Conservation (phyloP, 768 basidiomycete species). For the Boletus rex-veris region DNA sequence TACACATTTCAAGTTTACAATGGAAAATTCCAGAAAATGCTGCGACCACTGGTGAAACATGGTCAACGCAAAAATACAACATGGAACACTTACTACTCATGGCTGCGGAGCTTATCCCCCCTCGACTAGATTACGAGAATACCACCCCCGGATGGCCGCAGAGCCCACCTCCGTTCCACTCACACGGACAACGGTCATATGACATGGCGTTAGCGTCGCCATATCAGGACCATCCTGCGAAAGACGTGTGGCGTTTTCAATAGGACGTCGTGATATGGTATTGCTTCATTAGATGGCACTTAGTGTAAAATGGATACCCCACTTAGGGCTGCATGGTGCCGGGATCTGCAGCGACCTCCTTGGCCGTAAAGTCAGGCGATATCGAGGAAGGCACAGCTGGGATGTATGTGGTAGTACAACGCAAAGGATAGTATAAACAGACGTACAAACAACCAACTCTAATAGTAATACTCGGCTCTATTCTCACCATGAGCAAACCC, state of each 20-base stretch:
- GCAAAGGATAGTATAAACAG: no score
- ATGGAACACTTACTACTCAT: slow-evolving; percentile 4
- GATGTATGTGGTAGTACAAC: not conserved
- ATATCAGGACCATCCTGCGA: not conserved
- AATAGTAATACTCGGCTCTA: not conserved
- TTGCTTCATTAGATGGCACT: not conserved
- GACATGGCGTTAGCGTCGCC: not conserved
- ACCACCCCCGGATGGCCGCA: slow-evolving; percentile 7
- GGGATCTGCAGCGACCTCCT: not conserved
- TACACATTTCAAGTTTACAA: not conserved
- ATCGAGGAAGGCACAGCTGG: no score
- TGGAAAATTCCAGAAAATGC: slow-evolving; percentile 7
- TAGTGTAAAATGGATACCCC: not conserved
- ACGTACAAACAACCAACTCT: not conserved
- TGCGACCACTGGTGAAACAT: not conserved
- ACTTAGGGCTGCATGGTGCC: not conserved
- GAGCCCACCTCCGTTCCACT: not conserved
- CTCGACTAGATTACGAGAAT: slow-evolving; percentile 1
- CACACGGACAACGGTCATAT: slow-evolving; percentile 6
- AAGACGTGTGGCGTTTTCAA: not conserved
- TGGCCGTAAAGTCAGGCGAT: no score
- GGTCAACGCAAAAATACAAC: slow-evolving; percentile 4
- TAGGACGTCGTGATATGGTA: slow-evolving; percentile 5
- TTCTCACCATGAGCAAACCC: slow-evolving; percentile 37
- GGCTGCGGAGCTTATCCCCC: slow-evolving; percentile 1